phyloP scores from a whole-genome alignment of 306 rosid genomes.

The Prunus armeniaca region DNA sequence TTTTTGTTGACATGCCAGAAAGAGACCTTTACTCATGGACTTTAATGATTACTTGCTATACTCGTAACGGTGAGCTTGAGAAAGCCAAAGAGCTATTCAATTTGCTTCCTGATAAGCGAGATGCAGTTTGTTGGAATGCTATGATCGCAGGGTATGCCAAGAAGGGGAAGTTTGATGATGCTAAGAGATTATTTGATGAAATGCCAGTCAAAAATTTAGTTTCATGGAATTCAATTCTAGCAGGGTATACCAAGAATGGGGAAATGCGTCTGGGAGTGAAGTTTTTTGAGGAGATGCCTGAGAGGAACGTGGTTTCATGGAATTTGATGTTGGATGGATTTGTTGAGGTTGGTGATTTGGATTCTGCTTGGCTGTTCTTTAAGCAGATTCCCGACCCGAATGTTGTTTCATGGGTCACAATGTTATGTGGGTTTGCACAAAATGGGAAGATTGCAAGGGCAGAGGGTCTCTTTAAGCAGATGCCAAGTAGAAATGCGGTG shows the following conservation, averaged over 20 bases:
- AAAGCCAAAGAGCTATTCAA: slow-evolving; percentile 64
- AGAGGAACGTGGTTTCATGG: slow-evolving; percentile 76
- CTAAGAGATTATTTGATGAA: slow-evolving; percentile 53
- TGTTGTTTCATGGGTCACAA: slow-evolving; percentile 63
- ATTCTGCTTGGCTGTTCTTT: slow-evolving; percentile 66
- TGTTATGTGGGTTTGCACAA: slow-evolving; percentile 70
- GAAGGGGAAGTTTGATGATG: slow-evolving; percentile 58
- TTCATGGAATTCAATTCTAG: slow-evolving; percentile 76
- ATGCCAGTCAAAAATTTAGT: slow-evolving; percentile 65
- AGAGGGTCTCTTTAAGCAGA: slow-evolving; percentile 53
- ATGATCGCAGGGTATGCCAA: slow-evolving; percentile 75
- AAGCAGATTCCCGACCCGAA: slow-evolving; percentile 53
- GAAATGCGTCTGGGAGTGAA: slow-evolving; percentile 53
- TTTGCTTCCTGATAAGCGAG: slow-evolving; percentile 62
- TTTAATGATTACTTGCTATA: slow-evolving; percentile 68
- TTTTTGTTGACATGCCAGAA: slow-evolving; percentile 59
- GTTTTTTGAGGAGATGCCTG: slow-evolving; percentile 55
- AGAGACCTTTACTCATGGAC: slow-evolving; percentile 74
- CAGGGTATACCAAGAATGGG: slow-evolving; percentile 71
- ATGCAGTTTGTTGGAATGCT: slow-evolving; percentile 72
- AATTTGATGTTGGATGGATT: slow-evolving; percentile 76
- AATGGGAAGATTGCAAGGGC: slow-evolving; percentile 56
- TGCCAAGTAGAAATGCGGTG: slow-evolving; percentile 66
- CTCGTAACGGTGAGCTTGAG: slow-evolving; percentile 55
- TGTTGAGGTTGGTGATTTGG: slow-evolving; percentile 51